Evolutionary conservation across 1,284 basidiomycete species (phyloP), one percentile per base, ranked within the genome.

Genomic region (Vanrija humicola): DNA sequence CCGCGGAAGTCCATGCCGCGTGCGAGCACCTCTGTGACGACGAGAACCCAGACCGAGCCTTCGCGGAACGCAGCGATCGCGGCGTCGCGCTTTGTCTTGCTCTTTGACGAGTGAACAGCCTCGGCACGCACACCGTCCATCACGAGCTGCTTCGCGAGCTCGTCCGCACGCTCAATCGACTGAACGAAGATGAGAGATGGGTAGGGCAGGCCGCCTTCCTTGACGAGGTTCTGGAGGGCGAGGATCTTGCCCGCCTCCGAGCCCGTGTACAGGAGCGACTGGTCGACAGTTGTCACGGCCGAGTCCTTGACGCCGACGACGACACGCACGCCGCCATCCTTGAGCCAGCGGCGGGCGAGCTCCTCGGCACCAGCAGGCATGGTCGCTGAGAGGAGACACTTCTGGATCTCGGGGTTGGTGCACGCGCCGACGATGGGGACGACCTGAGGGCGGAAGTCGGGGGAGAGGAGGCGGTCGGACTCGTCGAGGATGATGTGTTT

Each of bases 1-100:
- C 93, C 93, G 73, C 90, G 89, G 79, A 98, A 98, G 72, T 98
- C 95, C 85, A 98, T 94, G 5, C 95, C 96, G 62, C 96, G 83
- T 12, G 91, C 92, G 86, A 96, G 88, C 39, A 96, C 89, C 70
- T 97, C 94, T 15, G 93, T 97, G 62, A 87, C 89, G 48, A 96
- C 83, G 81, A 97, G 84, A 25, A 93, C 83, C 93, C 93, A 97
- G 59, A 89, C 88, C 66, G 88, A 83, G 0, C 92, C 95, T 62
- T 82, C 81, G 45, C 89, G 85, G 84, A 98, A 97, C 19, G 87
- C 84, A 45, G 82, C 81, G 12, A 97, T 83, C 10, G 88, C 85
- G 64, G 90, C 86, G 64, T 95, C 90, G 45, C 95, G 83, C 73
- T 95, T 89, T 65, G 88, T 86, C 65, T 85, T 86, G 6, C 85